A percentile compares a stretch with the other conserved stretches of the same genome.
These are phyloP conservation scores for Cornus controversa DNA, from an alignment of 148 eudicot species.

Conservation along the genomic window DNA sequence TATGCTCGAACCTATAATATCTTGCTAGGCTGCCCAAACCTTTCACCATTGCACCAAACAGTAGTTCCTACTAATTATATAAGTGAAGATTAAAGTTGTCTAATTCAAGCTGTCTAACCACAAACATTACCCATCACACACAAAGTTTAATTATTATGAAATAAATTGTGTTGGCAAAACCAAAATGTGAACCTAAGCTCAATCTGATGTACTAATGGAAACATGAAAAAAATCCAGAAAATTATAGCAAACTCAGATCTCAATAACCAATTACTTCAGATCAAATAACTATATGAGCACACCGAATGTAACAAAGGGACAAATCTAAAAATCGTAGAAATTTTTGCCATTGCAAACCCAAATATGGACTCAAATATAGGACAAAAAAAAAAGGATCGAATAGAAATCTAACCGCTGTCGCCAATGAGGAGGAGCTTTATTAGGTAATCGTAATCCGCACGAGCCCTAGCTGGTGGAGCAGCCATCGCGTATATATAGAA, in stretches of 20 bases:
- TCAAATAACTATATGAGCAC: neutral
- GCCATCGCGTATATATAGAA: neutral
- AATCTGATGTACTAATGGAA: neutral
- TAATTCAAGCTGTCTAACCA: too few species aligned
- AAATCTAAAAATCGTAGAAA: too few species aligned
- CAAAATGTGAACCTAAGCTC: neutral
- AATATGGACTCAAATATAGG: neutral
- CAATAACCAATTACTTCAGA: neutral
- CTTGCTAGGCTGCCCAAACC: too few species aligned
- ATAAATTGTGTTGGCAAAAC: too few species aligned
- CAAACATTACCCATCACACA: too few species aligned
- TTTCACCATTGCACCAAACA: too few species aligned
- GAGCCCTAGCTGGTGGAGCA: slow-evolving; percentile 5
- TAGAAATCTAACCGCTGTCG: slow-evolving; percentile 3
- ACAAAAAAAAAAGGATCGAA: neutral
- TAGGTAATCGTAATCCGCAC: slow-evolving; percentile 5
- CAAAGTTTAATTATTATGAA: too few species aligned
- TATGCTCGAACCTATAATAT: too few species aligned
- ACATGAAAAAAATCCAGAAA: neutral
- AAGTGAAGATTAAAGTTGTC: too few species aligned
- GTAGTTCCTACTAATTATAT: too few species aligned
- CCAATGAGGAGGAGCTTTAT: slow-evolving; percentile 9
- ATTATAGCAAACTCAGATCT: neutral
- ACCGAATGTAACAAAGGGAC: too few species aligned
- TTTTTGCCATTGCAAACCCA: neutral